phyloP scores from a whole-genome alignment of 345 rosid genomes.

The Nephelium lappaceum region DNA sequence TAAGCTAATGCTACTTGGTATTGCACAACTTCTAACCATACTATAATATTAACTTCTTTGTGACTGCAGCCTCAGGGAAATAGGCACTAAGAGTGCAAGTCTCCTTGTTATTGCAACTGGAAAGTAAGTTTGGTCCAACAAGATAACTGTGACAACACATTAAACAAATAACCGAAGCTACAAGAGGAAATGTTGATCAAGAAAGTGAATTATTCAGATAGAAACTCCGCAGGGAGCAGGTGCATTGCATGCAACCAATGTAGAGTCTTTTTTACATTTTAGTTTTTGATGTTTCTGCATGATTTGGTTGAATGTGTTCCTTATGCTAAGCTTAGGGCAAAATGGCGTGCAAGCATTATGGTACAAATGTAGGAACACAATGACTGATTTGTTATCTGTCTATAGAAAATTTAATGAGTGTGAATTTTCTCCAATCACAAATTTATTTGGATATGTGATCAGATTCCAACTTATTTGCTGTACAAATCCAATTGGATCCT shows the following conservation, averaged over 20 bases:
- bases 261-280: background rate
- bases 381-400: conserved; percentile 14
- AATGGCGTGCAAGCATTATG: conserved; percentile 12
- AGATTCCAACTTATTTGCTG: background rate
- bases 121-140: background rate
- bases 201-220: conserved; percentile 5
- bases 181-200: conserved; percentile 2
- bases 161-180: conserved; percentile 11
- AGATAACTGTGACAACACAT: background rate
- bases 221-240: conserved; percentile 9
- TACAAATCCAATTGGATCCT: background rate
- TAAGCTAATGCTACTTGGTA: no score
- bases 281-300: conserved; percentile 8
- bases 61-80: conserved; percentile 35
- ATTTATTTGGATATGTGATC: background rate
- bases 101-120: conserved; percentile 3
- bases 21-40: background rate
- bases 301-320: conserved; percentile 21
- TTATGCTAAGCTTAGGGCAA: conserved; percentile 10
- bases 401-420: conserved; percentile 19
- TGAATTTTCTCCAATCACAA: conserved; percentile 1
- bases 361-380: conserved; percentile 1
- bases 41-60: conserved; percentile 4
- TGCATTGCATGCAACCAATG: background rate
- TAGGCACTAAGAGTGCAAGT: conserved; percentile 22